Evolutionary conservation across 306 rosid species (phyloP), one percentile per base, ranked within the genome.

Genomic region (Carpinus viminea): DNA sequence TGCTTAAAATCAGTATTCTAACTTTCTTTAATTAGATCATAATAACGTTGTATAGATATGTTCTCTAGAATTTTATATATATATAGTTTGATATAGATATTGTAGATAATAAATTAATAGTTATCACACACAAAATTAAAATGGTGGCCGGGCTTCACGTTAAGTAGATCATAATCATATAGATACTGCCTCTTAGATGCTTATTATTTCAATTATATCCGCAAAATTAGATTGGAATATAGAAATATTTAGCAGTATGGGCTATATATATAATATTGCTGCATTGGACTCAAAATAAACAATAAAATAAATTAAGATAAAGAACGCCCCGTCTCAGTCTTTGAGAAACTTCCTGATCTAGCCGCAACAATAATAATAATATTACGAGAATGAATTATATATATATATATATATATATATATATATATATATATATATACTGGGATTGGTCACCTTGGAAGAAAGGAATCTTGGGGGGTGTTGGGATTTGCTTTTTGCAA

Each of bases 401-500:
- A 56, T 18, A 26, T 56, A 24, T 47, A 38, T 45, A 81, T n/a
- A n/a, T n/a, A n/a, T n/a, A n/a, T n/a, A n/a, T n/a, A n/a, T n/a
- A n/a, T n/a, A n/a, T n/a, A n/a, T n/a, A n/a, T n/a, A 28, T 38
- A 12, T 43, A 26, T 56, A 24, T 47, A 38, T 45, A 81, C 80
- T 54, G 77, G 75, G 87, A 77, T 82, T 76, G 82, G 85, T 46
- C 78, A 76, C 59, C 78, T 75, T 83, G 89, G 75, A 89, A 88
- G 94, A 83, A 86, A 90, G 86, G 94, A 90, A 90, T 89, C 86
- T 89, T 74, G 72, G 82, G 74, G 61, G 79, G 81, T 71, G 75
- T 77, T 80, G 65, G 84, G 89, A 79, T 77, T 87, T 81, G 82
- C 91, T 89, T 89, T 89, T 89, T 83, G 85, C 85, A 61, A 87